Evolutionary conservation across 2,329 filamentous ascomycete species (phyloP).

Genomic region (Paracamarosporium sp.): DNA sequence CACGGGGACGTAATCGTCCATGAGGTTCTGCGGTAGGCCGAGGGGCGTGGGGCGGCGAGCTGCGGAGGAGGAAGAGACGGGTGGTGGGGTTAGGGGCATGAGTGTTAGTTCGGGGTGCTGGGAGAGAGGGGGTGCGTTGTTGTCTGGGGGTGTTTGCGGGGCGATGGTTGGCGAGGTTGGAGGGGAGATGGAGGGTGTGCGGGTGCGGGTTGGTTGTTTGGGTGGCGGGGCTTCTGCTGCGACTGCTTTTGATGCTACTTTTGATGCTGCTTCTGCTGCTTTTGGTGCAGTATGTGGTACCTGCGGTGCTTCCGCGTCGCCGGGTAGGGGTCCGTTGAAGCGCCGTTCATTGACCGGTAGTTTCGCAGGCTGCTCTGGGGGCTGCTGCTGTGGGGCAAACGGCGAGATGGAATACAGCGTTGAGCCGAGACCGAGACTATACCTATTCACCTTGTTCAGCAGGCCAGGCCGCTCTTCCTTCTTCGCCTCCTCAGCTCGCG

Average conservation of each 20-base stretch:
- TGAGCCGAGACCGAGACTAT: slow-evolving; percentile 42
- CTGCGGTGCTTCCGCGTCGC: not conserved
- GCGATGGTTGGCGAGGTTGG: not conserved
- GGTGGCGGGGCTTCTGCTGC: not conserved
- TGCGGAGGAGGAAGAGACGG: slow-evolving; percentile 11
- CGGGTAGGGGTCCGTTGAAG: not conserved
- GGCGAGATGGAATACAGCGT: slow-evolving; percentile 45
- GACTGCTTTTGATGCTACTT: not conserved
- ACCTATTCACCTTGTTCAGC: slow-evolving; percentile 35
- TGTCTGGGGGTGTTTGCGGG: not conserved
- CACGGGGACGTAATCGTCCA: slow-evolving; percentile 44
- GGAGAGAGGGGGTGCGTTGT: not conserved
- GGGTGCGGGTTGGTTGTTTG: not conserved
- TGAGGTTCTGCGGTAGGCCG: slow-evolving; percentile 39
- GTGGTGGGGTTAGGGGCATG: slow-evolving; percentile 29
- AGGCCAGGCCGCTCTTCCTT: slow-evolving; percentile 22
- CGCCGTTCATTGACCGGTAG: slow-evolving; percentile 31
- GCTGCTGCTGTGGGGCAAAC: slow-evolving; percentile 37
- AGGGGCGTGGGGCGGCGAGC: slow-evolving; percentile 20
- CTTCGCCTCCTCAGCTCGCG: slow-evolving; percentile 1
- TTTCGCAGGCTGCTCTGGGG: slow-evolving; percentile 38
- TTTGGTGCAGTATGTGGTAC: too few relatives aligned
- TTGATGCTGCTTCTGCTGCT: not conserved
- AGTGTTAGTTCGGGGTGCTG: not conserved
- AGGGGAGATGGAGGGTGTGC: not conserved